Base-by-base conservation (phyloP, 805 yeast species). In the Candida ipomoeae region DNA sequence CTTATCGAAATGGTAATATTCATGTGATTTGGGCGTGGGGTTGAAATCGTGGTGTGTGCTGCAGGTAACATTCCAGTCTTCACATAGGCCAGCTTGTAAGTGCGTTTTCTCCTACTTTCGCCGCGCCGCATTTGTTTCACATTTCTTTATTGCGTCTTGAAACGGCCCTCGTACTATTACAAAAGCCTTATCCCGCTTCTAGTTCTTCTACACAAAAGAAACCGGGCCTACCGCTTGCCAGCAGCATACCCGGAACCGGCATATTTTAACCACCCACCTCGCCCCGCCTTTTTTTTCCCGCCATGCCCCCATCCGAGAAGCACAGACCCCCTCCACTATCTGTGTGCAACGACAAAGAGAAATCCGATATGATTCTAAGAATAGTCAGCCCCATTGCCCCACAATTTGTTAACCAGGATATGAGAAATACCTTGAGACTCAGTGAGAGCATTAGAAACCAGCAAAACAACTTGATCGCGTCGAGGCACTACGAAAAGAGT, bases 371-470 rank as follows among this genome's bases (percentile, higher is more conserved):
- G 49, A 51, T 55, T 36, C 45, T 54, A 47, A 48, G 52, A 23
- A 55, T 55, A 13, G 59, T 55, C 23, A 49, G 54, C 18, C 59
- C 59, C 35, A 48, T 55, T 23, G 48, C 53, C 39, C 55, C 58
- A 23, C 58, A 46, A 32, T 49, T 48, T 35, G 52, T 55, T 41
- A 44, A 37, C 31, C 53, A 34, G 40, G 59, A 56, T 26, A 48
- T 56, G 59, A 49, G 55, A 17, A 48, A 55, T 35, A 56, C 59
- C 15, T 44, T 56, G 31, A 54, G 50, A 17, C 40, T 56, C 45
- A 56, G 59, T 40, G 54, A 58, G 36, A 46, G 38, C 29, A 56
- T 58, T 23, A 48, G 60, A 21, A 52, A 44, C 50, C 57, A 55
- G 46, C 61, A 58, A 46, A 55, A 48, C 43, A 43, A 46, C 31